These are phyloP conservation scores for Apiospora malaysiana DNA, from an alignment of 2,329 filamentous ascomycete genomes.

Conservation along the genomic window DNA sequence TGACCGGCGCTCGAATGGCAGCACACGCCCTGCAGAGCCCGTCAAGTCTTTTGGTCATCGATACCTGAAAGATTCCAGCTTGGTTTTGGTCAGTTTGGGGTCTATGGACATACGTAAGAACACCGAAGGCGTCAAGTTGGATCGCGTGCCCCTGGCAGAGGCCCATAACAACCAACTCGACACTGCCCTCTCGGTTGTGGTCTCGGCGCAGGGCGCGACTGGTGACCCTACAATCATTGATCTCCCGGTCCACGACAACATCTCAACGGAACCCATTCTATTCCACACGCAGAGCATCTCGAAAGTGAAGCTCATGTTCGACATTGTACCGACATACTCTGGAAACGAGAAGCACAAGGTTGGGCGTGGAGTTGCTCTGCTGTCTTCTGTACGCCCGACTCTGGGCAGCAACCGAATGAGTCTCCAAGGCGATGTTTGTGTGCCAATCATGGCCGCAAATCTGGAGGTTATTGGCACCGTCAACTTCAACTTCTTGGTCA, in stretches of 20 bases:
- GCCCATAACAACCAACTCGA: constrained; percentile 94
- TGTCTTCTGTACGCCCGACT: constrained; percentile 83
- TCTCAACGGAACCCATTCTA: constrained; percentile 89
- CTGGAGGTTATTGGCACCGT: constrained; percentile 92
- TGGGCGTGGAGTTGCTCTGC: constrained; percentile 84
- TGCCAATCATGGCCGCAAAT: constrained; percentile 85
- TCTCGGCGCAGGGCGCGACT: constrained; percentile 82
- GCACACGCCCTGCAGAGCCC: constrained; percentile 68
- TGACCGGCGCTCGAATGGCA: constrained; percentile 60
- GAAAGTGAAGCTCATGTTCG: constrained; percentile 89
- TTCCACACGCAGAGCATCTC: constrained; percentile 80
- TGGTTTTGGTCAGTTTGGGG: constrained; percentile 90
- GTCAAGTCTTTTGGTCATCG: constrained; percentile 96
- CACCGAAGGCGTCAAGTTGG: constrained; percentile 80
- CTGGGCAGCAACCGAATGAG: constrained; percentile 88
- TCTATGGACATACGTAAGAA: constrained; percentile 93
- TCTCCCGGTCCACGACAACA: constrained; percentile 90
- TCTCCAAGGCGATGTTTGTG: constrained; percentile 87
- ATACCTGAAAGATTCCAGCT: constrained; percentile 86
- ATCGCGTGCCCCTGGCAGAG: constrained; percentile 84
- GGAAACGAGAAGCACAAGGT: constrained; percentile 88
- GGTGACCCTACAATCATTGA: constrained; percentile 92
- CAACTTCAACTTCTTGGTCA: constrained; percentile 95
- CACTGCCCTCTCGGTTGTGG: constrained; percentile 88
- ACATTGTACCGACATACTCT: constrained; percentile 94